phyloP scores from a whole-genome alignment of 2,329 filamentous ascomycete species.

The Stenocarpella maydis region DNA sequence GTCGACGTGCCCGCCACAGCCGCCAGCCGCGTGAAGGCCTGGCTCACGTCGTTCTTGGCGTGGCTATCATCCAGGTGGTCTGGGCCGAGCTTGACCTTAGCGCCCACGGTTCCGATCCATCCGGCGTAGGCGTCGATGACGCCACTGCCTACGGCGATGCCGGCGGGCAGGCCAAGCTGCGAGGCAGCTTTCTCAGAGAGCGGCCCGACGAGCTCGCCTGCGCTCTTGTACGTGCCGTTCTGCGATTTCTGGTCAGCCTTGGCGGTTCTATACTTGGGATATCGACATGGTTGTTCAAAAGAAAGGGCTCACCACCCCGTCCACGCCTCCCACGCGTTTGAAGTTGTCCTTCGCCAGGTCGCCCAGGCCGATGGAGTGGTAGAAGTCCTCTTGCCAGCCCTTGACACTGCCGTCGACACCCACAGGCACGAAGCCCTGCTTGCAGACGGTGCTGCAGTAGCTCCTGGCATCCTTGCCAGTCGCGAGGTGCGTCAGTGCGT shows the following conservation, averaged over 20 bases:
- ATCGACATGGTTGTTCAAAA: conserved; percentile 37
- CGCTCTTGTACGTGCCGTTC: conserved; percentile 92
- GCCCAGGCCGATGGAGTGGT: conserved; percentile 83
- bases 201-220: conserved; percentile 87
- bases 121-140: conserved; percentile 99
- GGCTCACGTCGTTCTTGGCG: conserved; percentile 84
- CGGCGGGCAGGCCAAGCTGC: conserved; percentile 84
- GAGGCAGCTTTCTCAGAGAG: conserved; percentile 83
- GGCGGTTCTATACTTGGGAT: conserved; percentile 4
- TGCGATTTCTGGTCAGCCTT: conserved; percentile 50
- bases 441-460: conserved; percentile 96
- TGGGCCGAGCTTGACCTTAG: conserved; percentile 80
- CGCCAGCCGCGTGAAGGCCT: conserved; percentile 91
- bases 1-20: conserved; percentile 97
- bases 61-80: conserved; percentile 73
- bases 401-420: conserved; percentile 97
- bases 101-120: conserved; percentile 98
- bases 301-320: conserved; percentile 84
- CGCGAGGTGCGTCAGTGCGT: conserved; percentile 92
- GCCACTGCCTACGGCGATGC: conserved; percentile 92
- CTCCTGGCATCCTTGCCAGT: conserved; percentile 91
- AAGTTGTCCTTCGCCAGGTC: conserved; percentile 88
- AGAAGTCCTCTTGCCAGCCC: conserved; percentile 97
- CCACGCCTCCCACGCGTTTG: conserved; percentile 90
- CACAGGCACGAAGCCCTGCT: conserved; percentile 96